Evolutionary conservation across 257 asterid species (phyloP).

Genomic region (Plantago elongata): DNA sequence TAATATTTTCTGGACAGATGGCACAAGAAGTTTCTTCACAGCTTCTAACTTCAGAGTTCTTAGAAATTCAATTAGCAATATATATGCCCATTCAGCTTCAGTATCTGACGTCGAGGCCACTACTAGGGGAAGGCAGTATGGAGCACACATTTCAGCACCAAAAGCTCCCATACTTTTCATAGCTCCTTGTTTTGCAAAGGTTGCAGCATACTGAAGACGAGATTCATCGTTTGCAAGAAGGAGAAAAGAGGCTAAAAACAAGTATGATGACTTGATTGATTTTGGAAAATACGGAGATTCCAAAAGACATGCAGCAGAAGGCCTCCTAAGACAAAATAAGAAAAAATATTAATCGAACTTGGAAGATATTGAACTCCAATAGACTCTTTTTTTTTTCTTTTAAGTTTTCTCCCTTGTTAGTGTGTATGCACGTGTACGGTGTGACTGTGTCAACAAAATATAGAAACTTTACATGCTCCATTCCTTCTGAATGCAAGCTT

Average conservation of each 20-base stretch:
- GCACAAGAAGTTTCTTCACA: constrained; percentile 53
- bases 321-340: constrained; percentile 61
- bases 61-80: constrained; percentile 68
- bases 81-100: constrained; percentile 85
- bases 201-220: constrained; percentile 83
- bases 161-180: constrained; percentile 73
- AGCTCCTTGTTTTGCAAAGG: constrained; percentile 77
- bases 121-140: constrained; percentile 77
- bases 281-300: constrained; percentile 83
- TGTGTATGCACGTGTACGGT: background rate
- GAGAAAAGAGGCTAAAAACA: constrained; percentile 83
- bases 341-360: constrained; percentile 16
- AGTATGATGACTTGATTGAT: constrained; percentile 72
- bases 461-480: constrained; percentile 62
- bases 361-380: background rate
- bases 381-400: constrained; percentile 2
- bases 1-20: constrained; percentile 79
- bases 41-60: constrained; percentile 63
- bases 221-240: constrained; percentile 75
- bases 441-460: background rate
- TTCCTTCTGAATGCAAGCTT: constrained; percentile 76
- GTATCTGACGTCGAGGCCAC: constrained; percentile 57
- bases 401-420: no score
- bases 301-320: constrained; percentile 80
- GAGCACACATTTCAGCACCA: constrained; percentile 89